Evolutionary conservation across 179 eudicot genomes (phyloP), one percentile per base, ranked within the genome.

Genomic region (Heliamphora pulchella): DNA sequence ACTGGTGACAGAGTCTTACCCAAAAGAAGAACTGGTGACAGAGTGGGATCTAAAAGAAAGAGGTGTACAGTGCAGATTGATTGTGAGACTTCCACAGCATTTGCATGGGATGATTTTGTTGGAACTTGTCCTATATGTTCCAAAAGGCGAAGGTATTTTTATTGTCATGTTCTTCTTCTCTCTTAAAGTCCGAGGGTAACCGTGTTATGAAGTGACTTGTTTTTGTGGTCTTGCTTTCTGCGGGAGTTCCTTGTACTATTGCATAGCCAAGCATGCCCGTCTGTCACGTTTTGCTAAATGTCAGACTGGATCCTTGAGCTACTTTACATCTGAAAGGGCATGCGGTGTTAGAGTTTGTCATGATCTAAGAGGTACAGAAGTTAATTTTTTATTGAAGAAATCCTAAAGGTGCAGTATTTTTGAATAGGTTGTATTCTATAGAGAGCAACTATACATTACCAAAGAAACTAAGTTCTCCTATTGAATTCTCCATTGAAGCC

Each of bases 91-190:
- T 61, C 82, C 73, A 69, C 13, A 69, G 17, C 47, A 57, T 78
- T 43, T 74, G 83, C 41, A 71, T 68, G 57, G 82, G 72, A 78
- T 18, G 31, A 74, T 74, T 83, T 76, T 75, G 71, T 39, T 20
- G 81, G 73, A 81, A 79, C 79, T 58, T 81, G 88, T 84, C 64
- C 69, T 66, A 68, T 75, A 5, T 92, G 87, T 76, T 83, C 75
- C 8, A 84, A 88, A 84, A 82, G 77, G 78, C 82, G 47, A 81
- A 88, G 97, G 97, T 93, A 88, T 54, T 58, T 50, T 47, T 48
- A 68, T 41, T 9, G 13, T 57, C 46, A 5, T 44, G 7, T 46
- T 51, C 47, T 68, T 18, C 1, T 64, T 59, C 17, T 3, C 17
- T 59, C 41, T 39, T 62, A 53, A 5, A 31, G 54, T 71, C 1